Evolutionary conservation across 2,329 filamentous ascomycete genomes (phyloP).

Genomic region (Fusarium citri): DNA sequence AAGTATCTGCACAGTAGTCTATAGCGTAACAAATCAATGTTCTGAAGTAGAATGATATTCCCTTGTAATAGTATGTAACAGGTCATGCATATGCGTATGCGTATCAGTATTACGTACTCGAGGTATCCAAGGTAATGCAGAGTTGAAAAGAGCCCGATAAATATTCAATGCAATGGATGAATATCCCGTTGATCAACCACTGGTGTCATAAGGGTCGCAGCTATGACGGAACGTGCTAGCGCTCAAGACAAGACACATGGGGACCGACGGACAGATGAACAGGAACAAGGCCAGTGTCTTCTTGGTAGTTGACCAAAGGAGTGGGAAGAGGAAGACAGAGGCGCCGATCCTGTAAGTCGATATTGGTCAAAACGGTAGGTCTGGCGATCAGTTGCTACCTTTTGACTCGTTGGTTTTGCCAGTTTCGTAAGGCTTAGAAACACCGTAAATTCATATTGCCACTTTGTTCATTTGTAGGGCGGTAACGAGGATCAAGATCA

Average conservation of each 20-base stretch:
- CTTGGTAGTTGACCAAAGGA: constrained; percentile 22
- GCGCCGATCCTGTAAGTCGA: constrained; percentile 32
- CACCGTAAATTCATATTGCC: not conserved
- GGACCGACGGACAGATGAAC: not conserved
- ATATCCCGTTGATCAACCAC: constrained; percentile 8
- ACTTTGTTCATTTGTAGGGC: not conserved
- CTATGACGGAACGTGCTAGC: constrained; percentile 34
- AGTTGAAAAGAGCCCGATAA: not conserved
- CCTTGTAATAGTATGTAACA: not conserved
- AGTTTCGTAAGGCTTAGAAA: constrained; percentile 7
- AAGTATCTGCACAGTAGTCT: not conserved
- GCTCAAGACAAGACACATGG: not conserved
- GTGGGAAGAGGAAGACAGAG: constrained; percentile 12
- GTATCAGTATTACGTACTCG: not conserved
- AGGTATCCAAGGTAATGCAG: constrained; percentile 1
- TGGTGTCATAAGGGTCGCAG: constrained; percentile 27
- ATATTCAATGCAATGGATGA: not conserved
- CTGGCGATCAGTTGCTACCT: constrained; percentile 29
- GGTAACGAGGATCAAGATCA: not conserved
- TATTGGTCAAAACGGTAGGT: constrained; percentile 22
- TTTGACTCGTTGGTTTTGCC: constrained; percentile 3
- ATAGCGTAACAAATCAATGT: not conserved
- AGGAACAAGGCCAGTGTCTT: constrained; percentile 19
- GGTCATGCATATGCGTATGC: constrained; percentile 4
- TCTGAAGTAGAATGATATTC: constrained; percentile 4